Evolutionary conservation across 2,329 filamentous ascomycete genomes (phyloP).

Genomic region (Mycogone perniciosa): DNA sequence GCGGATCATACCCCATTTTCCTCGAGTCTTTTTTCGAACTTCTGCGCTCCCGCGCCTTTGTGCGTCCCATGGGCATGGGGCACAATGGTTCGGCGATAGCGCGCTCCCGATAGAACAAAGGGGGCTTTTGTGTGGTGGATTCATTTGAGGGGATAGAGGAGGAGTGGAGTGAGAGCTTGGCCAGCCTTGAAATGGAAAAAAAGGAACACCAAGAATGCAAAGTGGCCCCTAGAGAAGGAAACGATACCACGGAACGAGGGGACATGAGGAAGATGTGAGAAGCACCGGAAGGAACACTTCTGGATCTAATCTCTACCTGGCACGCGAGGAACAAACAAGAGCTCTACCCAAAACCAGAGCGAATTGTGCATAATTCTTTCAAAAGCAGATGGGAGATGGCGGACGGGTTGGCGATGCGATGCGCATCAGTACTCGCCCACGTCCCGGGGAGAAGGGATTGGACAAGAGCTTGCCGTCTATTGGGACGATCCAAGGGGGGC

Average conservation of each 20-base stretch:
- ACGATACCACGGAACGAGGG: slow-evolving; percentile 16
- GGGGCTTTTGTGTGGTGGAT: slow-evolving; percentile 19
- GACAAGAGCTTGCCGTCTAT: slow-evolving; percentile 16
- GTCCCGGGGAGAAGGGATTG: slow-evolving; percentile 19
- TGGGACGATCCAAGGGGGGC: slow-evolving; percentile 19
- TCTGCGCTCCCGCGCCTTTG: slow-evolving; percentile 15
- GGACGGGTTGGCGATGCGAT: slow-evolving; percentile 2
- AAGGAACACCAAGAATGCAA: slow-evolving; percentile 30
- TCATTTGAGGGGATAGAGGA: slow-evolving; percentile 23
- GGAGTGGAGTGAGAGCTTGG: slow-evolving; percentile 19
- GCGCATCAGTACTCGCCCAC: slow-evolving; percentile 6
- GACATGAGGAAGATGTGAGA: slow-evolving; percentile 1
- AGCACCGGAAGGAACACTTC: slow-evolving; percentile 4
- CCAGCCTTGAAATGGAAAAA: slow-evolving; percentile 21
- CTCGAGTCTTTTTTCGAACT: slow-evolving; percentile 19
- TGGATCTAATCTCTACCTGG: slow-evolving; percentile 12
- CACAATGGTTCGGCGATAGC: slow-evolving; percentile 14
- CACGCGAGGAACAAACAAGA: slow-evolving; percentile 9
- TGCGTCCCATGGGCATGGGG: slow-evolving; percentile 13
- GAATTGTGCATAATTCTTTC: slow-evolving; percentile 11
- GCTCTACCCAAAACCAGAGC: slow-evolving; percentile 4
- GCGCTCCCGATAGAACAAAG: slow-evolving; percentile 14
- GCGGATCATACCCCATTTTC: slow-evolving; percentile 31
- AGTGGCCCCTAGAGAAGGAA: slow-evolving; percentile 15
- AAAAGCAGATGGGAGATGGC: slow-evolving; percentile 10